phyloP scores from a whole-genome alignment of 176 grass and related monocot species.

The Aegilops speltoides region DNA sequence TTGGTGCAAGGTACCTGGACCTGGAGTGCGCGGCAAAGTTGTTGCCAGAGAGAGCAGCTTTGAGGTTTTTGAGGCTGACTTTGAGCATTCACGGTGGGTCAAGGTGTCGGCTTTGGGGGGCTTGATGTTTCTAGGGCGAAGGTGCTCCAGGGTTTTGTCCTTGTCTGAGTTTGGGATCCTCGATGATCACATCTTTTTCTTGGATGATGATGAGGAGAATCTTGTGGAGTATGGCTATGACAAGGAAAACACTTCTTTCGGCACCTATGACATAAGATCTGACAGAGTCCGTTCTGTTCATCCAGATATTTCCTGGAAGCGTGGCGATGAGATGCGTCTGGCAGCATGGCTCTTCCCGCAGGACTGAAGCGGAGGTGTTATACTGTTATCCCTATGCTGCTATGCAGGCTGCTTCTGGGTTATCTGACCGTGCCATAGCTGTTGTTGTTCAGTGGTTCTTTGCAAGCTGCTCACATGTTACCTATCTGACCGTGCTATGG shows the following conservation, averaged over 20 bases:
- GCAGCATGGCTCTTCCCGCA: neutral
- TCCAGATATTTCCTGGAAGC: neutral
- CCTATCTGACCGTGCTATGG: neutral
- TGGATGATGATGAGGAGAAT: neutral
- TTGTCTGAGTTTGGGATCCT: neutral
- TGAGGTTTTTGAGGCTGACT: neutral
- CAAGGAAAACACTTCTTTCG: neutral
- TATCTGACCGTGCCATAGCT: neutral
- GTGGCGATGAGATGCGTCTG: neutral
- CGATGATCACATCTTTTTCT: neutral
- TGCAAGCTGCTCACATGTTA: neutral
- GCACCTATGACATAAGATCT: neutral
- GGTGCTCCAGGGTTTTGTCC: neutral
- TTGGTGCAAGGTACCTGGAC: neutral
- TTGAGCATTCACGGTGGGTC: neutral
- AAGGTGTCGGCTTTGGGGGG: neutral
- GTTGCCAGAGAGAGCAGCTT: neutral
- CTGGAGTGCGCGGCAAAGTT: neutral
- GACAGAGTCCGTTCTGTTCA: neutral
- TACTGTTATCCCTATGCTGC: too few species aligned
- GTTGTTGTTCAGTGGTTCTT: neutral
- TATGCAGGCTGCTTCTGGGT: neutral
- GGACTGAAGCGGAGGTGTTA: neutral
- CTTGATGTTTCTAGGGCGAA: neutral
- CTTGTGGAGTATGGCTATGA: neutral